These are phyloP conservation scores for Fraxinus pennsylvanica DNA, from an alignment of 257 asterid species.

Conservation along the genomic window DNA sequence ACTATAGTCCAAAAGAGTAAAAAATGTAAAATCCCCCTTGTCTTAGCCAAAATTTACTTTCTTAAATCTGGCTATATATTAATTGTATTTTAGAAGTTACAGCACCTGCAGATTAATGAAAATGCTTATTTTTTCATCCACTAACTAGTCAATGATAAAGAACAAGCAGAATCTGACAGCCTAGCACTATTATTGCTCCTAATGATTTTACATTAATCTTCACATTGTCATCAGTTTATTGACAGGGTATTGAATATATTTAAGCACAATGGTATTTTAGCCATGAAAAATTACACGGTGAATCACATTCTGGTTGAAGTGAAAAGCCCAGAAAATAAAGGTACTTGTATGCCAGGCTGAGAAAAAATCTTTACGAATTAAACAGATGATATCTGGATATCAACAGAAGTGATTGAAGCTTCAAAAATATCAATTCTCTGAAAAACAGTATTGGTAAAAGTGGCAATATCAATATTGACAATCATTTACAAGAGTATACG, in stretches of 20 bases:
- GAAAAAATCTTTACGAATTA: not conserved
- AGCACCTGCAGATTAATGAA: too few species aligned
- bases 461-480: too few species aligned
- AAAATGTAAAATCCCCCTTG: not conserved
- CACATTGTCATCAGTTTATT: not conserved
- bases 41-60: not conserved
- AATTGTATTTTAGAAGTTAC: too few species aligned
- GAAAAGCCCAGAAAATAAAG: not conserved
- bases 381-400: too few species aligned
- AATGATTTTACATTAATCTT: not conserved
- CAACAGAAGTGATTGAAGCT: too few species aligned
- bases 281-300: not conserved
- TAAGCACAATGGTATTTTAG: not conserved
- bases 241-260: not conserved
- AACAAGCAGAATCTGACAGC: not conserved
- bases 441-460: not conserved
- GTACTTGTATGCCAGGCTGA: not conserved
- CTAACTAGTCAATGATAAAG: not conserved
- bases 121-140: too few species aligned
- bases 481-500: too few species aligned
- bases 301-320: not conserved
- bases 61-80: too few species aligned
- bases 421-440: not conserved
- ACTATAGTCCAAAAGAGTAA: not conserved
- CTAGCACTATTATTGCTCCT: not conserved